A percentile compares a stretch with the other conserved stretches of the same genome.
phyloP scores from a whole-genome alignment of 805 yeast species.

The Metschnikowia gruessii region DNA sequence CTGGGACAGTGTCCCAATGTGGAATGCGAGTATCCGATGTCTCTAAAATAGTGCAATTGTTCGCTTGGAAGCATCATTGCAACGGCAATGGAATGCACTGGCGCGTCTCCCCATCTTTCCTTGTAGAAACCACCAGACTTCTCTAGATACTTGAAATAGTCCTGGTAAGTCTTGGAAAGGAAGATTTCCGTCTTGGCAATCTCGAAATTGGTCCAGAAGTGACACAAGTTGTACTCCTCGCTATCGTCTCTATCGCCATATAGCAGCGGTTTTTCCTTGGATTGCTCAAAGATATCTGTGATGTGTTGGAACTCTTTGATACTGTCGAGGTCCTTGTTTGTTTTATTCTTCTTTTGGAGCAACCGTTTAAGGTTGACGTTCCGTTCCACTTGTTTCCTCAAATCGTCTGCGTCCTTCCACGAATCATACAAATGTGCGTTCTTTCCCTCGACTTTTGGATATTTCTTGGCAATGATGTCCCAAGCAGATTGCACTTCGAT shows the following conservation, averaged over 20 bases:
- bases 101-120: conserved; percentile 98
- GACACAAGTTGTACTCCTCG: conserved; percentile 74
- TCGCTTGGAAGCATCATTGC: conserved; percentile 66
- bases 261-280: conserved; percentile 27
- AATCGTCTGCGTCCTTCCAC: conserved; percentile 19
- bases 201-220: conserved; percentile 93
- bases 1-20: conserved; percentile 79
- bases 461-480: conserved; percentile 55
- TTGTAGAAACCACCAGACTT: conserved; percentile 75
- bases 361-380: conserved; percentile 27
- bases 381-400: conserved; percentile 29
- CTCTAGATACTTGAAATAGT: conserved; percentile 69
- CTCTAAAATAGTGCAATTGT: conserved; percentile 87
- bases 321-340: conserved; percentile 21
- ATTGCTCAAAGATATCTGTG: conserved; percentile 36
- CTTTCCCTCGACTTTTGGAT: conserved; percentile 24
- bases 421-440: conserved; percentile 24
- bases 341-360: conserved; percentile 22
- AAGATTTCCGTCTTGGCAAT: conserved; percentile 82
- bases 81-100: conserved; percentile 84
- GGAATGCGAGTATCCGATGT: conserved; percentile 85
- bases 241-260: conserved; percentile 59
- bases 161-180: conserved; percentile 58
- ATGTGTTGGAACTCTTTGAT: conserved; percentile 25
- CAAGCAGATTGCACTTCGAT: conserved; percentile 62